A percentile compares a stretch with the other conserved stretches of the same genome.
Evolutionary conservation across 805 yeast species (phyloP).

Genomic region (Metschnikowia continentalis): DNA sequence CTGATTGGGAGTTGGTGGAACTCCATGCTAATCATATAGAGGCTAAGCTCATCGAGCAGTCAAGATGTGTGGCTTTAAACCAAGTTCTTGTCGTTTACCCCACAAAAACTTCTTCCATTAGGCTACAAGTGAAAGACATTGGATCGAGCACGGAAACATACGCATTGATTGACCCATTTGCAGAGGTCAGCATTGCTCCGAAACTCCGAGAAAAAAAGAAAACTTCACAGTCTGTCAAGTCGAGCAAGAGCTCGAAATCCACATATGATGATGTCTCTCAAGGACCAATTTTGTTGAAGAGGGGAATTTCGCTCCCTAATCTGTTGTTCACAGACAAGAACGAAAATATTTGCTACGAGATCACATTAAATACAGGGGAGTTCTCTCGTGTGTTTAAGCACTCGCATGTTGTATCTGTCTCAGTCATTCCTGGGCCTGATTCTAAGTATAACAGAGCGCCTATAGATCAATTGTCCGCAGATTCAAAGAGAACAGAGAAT

Average conservation of each 20-base stretch:
- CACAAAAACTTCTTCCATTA: slow-evolving; percentile 55
- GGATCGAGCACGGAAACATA: slow-evolving; percentile 41
- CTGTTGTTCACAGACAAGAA: slow-evolving; percentile 22
- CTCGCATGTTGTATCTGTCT: slow-evolving; percentile 46
- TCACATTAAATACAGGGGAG: slow-evolving; percentile 44
- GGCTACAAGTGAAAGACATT: slow-evolving; percentile 45
- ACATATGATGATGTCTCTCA: slow-evolving; percentile 22
- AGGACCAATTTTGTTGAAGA: slow-evolving; percentile 38
- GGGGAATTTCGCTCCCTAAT: slow-evolving; percentile 60
- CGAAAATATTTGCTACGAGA: slow-evolving; percentile 29
- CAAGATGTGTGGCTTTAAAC: slow-evolving; percentile 62
- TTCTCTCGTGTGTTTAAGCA: slow-evolving; percentile 27
- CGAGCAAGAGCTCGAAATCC: slow-evolving; percentile 11
- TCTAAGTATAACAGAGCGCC: slow-evolving; percentile 18
- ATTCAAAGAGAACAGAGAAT: slow-evolving; percentile 11
- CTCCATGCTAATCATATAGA: slow-evolving; percentile 75
- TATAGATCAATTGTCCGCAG: slow-evolving; percentile 1
- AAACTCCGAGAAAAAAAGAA: slow-evolving; percentile 27
- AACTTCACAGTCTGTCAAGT: slow-evolving; percentile 19
- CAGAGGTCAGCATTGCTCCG: slow-evolving; percentile 79
- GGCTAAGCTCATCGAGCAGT: slow-evolving; percentile 68
- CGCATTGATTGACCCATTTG: slow-evolving; percentile 54
- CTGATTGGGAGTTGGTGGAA: slow-evolving; percentile 92
- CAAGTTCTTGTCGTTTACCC: slow-evolving; percentile 70
- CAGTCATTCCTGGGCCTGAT: slow-evolving; percentile 50